Evolutionary conservation across 1,139 yeast species (phyloP), one percentile per base, ranked within the genome.

Genomic region (Eremothecium coryli): DNA sequence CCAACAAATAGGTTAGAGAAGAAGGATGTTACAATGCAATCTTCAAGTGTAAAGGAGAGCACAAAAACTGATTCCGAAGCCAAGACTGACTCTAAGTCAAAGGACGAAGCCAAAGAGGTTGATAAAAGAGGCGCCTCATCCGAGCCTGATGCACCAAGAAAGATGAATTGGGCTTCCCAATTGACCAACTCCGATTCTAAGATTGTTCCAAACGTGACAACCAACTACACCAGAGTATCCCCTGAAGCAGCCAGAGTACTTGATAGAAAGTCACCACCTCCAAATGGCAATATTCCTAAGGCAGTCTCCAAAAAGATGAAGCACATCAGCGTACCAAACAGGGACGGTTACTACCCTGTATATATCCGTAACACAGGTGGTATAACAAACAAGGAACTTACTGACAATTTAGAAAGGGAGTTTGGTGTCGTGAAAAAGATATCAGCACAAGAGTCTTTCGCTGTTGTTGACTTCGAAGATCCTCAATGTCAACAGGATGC

Each of bases 381-480:
- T 4, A 24, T 52, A 10, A 45, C 43, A 17, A 56, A 52, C 20
- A 56, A 52, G 14, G 40, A 35, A 16, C 29, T 54, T 22, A 52
- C 42, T 24, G 42, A 32, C 18, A 44, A 44, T 3, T 38, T 54
- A 14, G 45, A 42, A 24, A 44, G 40, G 23, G 54, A 50, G 26
- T 54, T 51, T 35, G 59, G 59, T n/a, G 44, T 46, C 7, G 49
- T 54, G 6, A 44, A 43, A 41, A 54, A 49, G 31, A 48, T 53
- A 27, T 49, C 48, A 9, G 41, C 43, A 20, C 52, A 50, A n/a
- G 56, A 50, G 21, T 50, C 50, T 23, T 54, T 52, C 39, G 55
- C 56, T 2, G 58, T 54, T 8, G 50, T 50, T 18, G 59, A 54
- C 40, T 54, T 54, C 35, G 56, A 50, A 38, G 40, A 43, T 9